Percentiles rank a stretch among this genome's conserved stretches.
phyloP scores from a whole-genome alignment of 2,329 filamentous ascomycete genomes.

The Trichoderma afroharzianum region DNA sequence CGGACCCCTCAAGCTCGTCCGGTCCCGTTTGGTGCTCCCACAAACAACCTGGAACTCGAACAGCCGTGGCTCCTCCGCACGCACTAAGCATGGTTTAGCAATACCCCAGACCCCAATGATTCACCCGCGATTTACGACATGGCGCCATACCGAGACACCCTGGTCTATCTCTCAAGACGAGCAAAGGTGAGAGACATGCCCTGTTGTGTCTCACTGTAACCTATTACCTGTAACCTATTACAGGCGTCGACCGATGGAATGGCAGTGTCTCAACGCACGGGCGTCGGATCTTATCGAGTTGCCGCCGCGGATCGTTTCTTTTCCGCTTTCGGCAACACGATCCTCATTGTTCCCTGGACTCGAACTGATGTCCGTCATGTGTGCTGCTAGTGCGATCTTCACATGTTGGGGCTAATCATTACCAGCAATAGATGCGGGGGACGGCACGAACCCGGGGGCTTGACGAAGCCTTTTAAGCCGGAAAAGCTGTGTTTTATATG shows the following conservation, averaged over 20 bases:
- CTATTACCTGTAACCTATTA: neutral
- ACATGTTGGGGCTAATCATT: neutral
- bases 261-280: neutral
- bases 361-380: neutral
- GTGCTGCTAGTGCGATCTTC: neutral
- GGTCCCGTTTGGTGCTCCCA: neutral
- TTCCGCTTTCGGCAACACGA: neutral
- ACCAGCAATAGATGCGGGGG: neutral
- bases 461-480: neutral
- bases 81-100: neutral
- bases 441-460: neutral
- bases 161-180: neutral
- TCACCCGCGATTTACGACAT: neutral
- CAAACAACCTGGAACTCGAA: neutral
- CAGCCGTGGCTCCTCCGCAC: constrained; percentile 6
- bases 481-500: neutral
- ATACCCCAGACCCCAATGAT: neutral
- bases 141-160: neutral
- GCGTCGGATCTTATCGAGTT: neutral
- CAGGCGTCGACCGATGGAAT: neutral
- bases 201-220: neutral
- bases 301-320: neutral
- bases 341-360: neutral
- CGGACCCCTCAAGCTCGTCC: neutral
- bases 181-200: neutral